A percentile compares a stretch with the other conserved stretches of the same genome.
Conservation (phyloP, 371 early-diverging fungal species). For the Apophysomyces elegans region DNA sequence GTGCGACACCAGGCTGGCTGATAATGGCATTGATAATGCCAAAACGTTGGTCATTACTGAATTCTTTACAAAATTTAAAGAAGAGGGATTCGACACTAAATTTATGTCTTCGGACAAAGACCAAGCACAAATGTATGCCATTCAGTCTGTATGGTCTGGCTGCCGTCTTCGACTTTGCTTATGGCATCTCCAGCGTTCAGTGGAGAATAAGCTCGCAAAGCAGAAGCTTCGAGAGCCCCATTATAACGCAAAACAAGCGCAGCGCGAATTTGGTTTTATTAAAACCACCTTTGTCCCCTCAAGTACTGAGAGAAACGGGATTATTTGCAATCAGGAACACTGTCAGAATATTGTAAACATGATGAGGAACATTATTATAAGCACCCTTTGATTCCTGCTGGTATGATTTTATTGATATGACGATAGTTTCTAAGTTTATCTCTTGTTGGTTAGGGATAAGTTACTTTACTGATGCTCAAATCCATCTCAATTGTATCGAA, state of each 20-base stretch:
- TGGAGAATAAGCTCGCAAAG: background rate
- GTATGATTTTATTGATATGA: background rate
- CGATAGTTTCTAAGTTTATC: background rate
- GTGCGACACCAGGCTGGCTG: background rate
- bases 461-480: background rate
- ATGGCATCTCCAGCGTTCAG: background rate
- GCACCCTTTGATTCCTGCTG: background rate
- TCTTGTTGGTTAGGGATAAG: no score
- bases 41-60: background rate
- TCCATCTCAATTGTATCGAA: background rate
- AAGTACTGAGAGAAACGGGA: background rate
- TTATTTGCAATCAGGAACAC: background rate
- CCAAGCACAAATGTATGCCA: constrained; percentile 8
- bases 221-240: no score
- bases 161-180: background rate
- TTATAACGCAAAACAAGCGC: background rate
- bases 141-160: background rate
- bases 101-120: constrained; percentile 10
- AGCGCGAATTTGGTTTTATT: background rate
- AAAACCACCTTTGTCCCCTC: background rate
- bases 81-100: background rate
- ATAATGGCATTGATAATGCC: background rate
- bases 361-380: background rate
- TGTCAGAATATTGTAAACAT: background rate
- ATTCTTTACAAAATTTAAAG: background rate